phyloP scores from a whole-genome alignment of 805 yeast species.

The Wickerhamiella azyma region DNA sequence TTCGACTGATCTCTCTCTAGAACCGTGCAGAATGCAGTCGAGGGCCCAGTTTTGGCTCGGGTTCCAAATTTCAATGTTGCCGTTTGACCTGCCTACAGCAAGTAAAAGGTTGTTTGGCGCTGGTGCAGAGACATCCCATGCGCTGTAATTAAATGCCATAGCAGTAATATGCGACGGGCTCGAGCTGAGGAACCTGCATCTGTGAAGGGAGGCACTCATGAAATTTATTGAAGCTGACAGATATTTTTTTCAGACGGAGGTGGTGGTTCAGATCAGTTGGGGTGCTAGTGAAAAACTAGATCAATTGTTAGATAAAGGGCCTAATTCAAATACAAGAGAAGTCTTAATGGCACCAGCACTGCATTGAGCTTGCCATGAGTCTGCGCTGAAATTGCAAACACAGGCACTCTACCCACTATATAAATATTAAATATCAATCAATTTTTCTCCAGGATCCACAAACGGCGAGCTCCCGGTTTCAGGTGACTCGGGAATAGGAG shows the following conservation, averaged over 20 bases:
- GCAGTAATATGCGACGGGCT: conserved; percentile 76
- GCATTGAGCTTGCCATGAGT: too few species aligned
- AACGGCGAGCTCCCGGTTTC: neutral
- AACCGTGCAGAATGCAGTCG: conserved; percentile 60
- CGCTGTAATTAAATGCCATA: conserved; percentile 54
- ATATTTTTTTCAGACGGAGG: neutral
- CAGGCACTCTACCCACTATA: too few species aligned
- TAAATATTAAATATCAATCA: conserved; percentile 17
- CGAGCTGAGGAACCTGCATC: conserved; percentile 84
- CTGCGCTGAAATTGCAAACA: too few species aligned
- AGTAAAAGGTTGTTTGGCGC: conserved; percentile 41
- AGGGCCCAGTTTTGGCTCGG: conserved; percentile 68
- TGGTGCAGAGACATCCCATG: conserved; percentile 34
- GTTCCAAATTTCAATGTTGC: conserved; percentile 93
- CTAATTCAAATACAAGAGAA: too few species aligned
- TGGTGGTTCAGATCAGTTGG: too few species aligned
- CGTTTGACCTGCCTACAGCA: conserved; percentile 88
- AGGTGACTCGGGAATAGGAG: neutral
- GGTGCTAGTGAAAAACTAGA: too few species aligned
- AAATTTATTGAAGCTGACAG: neutral
- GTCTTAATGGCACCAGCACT: too few species aligned
- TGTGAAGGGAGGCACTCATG: conserved; percentile 38
- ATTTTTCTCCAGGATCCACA: conserved; percentile 12
- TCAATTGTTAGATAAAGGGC: too few species aligned
- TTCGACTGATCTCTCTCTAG: conserved; percentile 73